Evolutionary conservation across 2,329 filamentous ascomycete species (phyloP).

Genomic region (Beauveria scarabaeidicola): DNA sequence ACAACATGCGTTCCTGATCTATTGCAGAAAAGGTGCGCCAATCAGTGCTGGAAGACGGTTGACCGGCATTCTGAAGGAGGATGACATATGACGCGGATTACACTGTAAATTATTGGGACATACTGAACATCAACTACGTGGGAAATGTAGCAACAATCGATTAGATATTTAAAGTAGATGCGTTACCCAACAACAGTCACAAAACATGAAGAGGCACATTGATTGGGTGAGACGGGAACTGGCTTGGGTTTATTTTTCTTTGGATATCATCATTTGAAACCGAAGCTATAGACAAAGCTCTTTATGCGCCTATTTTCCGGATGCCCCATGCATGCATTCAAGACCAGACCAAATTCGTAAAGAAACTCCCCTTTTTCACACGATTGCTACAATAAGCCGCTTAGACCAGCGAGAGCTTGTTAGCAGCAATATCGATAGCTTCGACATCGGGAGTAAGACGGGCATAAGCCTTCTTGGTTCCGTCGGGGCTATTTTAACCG

Average conservation of each 20-base stretch:
- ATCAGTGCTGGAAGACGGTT: neutral
- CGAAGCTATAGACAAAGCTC: slow-evolving; percentile 11
- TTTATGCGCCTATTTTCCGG: slow-evolving; percentile 9
- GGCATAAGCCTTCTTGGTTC: slow-evolving; percentile 97
- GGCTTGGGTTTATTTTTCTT: slow-evolving; percentile 18
- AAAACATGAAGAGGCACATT: neutral
- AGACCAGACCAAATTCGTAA: slow-evolving; percentile 31
- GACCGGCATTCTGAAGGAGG: neutral
- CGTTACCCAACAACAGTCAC: neutral
- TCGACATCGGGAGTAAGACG: slow-evolving; percentile 94
- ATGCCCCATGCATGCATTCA: slow-evolving; percentile 17
- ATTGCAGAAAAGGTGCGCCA: neutral
- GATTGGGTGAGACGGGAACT: slow-evolving; percentile 13
- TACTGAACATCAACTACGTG: neutral
- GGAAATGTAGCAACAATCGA: neutral
- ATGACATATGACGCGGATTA: too few relatives aligned
- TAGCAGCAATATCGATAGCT: slow-evolving; percentile 97
- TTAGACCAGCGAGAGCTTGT: slow-evolving; percentile 98
- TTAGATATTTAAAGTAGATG: neutral
- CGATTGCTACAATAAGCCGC: slow-evolving; percentile 17
- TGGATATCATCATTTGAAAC: slow-evolving; percentile 25
- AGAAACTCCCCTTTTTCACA: slow-evolving; percentile 18
- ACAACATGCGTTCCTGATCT: slow-evolving; percentile 41
- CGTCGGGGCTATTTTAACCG: slow-evolving; percentile 61
- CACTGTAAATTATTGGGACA: neutral